These are phyloP conservation scores for Termitomyces sp. DNA, from an alignment of 768 basidiomycete species.

Conservation along the genomic window DNA sequence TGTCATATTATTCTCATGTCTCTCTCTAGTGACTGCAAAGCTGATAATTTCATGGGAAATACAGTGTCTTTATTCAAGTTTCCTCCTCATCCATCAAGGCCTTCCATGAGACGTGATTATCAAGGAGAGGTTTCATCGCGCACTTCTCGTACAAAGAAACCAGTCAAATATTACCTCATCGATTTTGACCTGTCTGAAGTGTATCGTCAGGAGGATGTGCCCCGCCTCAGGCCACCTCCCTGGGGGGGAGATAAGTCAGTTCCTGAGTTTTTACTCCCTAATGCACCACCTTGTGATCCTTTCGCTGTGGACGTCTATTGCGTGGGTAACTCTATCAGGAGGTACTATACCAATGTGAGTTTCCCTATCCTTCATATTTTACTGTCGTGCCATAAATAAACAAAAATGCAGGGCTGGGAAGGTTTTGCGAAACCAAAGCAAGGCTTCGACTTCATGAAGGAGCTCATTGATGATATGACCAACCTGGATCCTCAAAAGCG, in stretches of 20 bases:
- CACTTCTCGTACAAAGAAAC: neutral
- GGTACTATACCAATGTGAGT: neutral
- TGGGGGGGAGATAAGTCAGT: constrained; percentile 39
- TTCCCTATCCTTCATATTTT: neutral
- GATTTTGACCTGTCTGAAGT: neutral
- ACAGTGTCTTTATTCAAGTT: neutral
- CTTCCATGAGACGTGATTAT: neutral
- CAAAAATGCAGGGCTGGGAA: neutral
- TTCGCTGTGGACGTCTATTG: constrained; percentile 1
- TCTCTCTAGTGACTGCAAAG: neutral
- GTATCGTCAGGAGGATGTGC: constrained; percentile 15
- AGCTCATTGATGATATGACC: neutral
- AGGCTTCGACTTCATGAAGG: neutral
- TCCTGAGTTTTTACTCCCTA: constrained; percentile 21
- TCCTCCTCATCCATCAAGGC: neutral
- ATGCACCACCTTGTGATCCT: neutral
- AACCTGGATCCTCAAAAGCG: constrained; percentile 26
- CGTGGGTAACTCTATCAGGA: neutral
- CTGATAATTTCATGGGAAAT: constrained; percentile 3
- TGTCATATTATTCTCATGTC: neutral
- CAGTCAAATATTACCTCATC: constrained; percentile 1
- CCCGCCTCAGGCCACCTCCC: constrained; percentile 27
- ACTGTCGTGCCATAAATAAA: neutral
- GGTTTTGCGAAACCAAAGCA: neutral
- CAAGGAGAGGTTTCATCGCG: neutral